These are phyloP conservation scores for Pseudogymnoascus verrucosus DNA, from an alignment of 2,329 filamentous ascomycete species.

Conservation along the genomic window DNA sequence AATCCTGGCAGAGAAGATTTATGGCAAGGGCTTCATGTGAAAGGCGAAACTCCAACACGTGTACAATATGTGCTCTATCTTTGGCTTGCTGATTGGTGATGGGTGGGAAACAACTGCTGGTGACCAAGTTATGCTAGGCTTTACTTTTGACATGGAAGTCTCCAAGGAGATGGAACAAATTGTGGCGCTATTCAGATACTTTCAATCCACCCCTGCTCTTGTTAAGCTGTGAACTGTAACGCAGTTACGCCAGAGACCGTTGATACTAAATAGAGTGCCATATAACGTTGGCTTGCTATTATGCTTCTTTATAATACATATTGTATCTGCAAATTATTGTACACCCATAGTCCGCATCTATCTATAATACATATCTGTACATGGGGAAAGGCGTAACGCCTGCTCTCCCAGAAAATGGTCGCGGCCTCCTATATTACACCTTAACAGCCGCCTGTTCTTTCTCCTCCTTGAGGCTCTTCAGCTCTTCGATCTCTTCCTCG, in stretches of 20 bases:
- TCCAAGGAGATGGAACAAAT: background rate
- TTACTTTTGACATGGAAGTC: background rate
- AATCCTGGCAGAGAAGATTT: conserved; percentile 17
- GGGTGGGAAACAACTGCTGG: background rate
- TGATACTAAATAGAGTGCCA: background rate
- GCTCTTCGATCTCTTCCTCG: conserved; percentile 12
- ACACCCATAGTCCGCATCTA: conserved; percentile 1
- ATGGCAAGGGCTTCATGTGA: background rate
- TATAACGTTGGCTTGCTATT: background rate
- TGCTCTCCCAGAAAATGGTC: background rate
- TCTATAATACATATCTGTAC: conserved; percentile 2
- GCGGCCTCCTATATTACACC: background rate
- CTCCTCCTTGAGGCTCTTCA: conserved; percentile 12
- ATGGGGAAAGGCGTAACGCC: background rate
- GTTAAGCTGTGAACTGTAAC: background rate
- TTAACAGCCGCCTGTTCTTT: background rate
- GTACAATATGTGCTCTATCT: background rate
- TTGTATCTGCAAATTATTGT: background rate
- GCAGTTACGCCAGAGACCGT: background rate
- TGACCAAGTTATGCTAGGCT: background rate
- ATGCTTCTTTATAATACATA: background rate
- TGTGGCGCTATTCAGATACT: background rate
- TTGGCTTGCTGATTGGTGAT: background rate
- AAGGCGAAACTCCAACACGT: background rate
- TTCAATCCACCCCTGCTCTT: background rate